Evolutionary conservation across 2,329 filamentous ascomycete species (phyloP).

Genomic region (Coniochaeta ligniaria): DNA sequence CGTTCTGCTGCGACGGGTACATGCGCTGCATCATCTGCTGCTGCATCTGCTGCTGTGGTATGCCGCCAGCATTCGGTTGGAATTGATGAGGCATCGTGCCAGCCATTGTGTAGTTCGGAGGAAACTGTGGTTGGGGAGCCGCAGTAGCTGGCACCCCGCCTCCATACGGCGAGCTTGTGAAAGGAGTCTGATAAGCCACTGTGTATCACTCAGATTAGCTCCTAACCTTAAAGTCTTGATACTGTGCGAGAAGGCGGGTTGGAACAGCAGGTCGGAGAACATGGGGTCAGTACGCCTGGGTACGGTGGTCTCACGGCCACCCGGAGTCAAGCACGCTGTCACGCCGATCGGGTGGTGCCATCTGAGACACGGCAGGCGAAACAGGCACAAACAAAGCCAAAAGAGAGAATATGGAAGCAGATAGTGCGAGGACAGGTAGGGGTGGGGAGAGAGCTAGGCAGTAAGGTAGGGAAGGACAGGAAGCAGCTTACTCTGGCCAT

Average conservation of each 20-base stretch:
- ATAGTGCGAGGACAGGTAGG: constrained; percentile 3
- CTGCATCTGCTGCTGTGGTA: constrained; percentile 37
- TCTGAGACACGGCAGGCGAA: constrained; percentile 1
- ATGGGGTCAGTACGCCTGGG: neutral
- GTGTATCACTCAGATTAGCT: constrained; percentile 8
- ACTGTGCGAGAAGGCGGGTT: neutral
- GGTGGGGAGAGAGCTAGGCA: constrained; percentile 9
- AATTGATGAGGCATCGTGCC: constrained; percentile 46
- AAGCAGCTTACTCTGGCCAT: constrained; percentile 50
- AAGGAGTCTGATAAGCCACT: constrained; percentile 55
- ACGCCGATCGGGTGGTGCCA: neutral
- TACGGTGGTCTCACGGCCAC: neutral
- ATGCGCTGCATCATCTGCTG: constrained; percentile 37
- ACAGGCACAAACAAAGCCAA: constrained; percentile 4
- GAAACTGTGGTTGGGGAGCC: constrained; percentile 39
- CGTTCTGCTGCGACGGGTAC: constrained; percentile 26
- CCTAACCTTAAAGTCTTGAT: neutral
- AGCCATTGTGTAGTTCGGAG: constrained; percentile 50
- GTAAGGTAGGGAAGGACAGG: constrained; percentile 10
- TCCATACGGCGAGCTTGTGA: constrained; percentile 49
- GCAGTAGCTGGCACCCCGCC: constrained; percentile 41
- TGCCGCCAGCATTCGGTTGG: constrained; percentile 44
- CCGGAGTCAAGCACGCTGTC: neutral
- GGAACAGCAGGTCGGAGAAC: neutral
- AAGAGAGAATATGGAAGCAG: constrained; percentile 6